phyloP scores from a whole-genome alignment of 169 alveolate species.

The Sarcocystis neurona region DNA sequence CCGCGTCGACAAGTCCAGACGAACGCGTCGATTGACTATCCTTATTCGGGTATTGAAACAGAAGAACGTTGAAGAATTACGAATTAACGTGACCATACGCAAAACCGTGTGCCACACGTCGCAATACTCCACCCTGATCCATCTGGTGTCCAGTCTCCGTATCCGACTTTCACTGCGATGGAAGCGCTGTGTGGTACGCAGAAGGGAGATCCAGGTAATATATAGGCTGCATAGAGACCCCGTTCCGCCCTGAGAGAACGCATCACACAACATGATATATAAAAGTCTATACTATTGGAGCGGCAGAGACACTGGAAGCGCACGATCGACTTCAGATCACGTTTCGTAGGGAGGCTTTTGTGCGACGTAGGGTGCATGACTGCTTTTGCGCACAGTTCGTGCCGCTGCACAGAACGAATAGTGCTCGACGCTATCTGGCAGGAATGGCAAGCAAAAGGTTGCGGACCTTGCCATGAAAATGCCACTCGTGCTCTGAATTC shows the following conservation, averaged over 20 bases:
- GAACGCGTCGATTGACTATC: no score
- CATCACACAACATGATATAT: background rate
- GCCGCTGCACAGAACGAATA: background rate
- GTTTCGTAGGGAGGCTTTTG: background rate
- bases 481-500: slow-evolving; percentile 53
- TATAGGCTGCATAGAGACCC: slow-evolving; percentile 48
- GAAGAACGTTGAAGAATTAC: background rate
- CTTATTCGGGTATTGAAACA: no score
- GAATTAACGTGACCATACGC: slow-evolving; percentile 35
- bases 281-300: background rate
- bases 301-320: background rate
- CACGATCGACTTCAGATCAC: background rate
- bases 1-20: no score
- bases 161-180: slow-evolving; percentile 37
- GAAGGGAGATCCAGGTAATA: background rate
- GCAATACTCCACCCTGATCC: slow-evolving; percentile 27
- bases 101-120: slow-evolving; percentile 22
- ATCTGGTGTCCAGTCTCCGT: slow-evolving; percentile 26
- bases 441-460: background rate
- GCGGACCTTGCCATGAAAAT: slow-evolving; percentile 40
- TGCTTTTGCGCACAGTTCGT: background rate
- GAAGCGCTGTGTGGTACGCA: slow-evolving; percentile 35
- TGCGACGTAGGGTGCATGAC: background rate
- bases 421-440: background rate
- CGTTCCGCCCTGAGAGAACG: slow-evolving; percentile 10